Evolutionary conservation across 306 rosid genomes (phyloP).

Genomic region (Prinsepia uniflora): DNA sequence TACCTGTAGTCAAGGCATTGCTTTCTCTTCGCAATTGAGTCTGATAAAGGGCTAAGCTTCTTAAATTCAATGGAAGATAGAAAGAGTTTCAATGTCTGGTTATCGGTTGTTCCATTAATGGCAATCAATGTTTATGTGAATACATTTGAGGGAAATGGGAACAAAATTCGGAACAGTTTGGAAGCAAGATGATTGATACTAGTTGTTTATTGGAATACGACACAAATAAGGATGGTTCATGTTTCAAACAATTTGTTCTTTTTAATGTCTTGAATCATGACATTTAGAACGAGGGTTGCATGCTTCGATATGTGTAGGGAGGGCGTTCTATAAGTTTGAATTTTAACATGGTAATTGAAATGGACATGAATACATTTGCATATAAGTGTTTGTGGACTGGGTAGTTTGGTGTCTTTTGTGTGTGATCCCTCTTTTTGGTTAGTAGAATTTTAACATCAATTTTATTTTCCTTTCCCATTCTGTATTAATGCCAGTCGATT

Average conservation of each 20-base stretch:
- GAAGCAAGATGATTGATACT: background rate
- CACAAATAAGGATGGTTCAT: background rate
- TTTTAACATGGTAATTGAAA: background rate
- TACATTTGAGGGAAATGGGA: background rate
- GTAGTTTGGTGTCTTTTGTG: background rate
- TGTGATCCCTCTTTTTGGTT: background rate
- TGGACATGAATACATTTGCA: background rate
- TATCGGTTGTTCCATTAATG: background rate
- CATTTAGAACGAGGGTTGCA: background rate
- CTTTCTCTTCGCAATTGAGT: no score
- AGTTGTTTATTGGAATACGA: background rate
- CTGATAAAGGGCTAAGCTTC: background rate
- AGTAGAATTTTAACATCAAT: background rate
- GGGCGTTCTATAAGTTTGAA: background rate
- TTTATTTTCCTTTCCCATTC: background rate
- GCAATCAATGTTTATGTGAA: constrained; percentile 1
- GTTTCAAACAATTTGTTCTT: background rate
- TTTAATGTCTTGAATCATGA: background rate
- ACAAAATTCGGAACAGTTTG: background rate
- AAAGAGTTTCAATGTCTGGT: background rate
- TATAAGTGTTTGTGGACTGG: background rate
- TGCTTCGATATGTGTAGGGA: background rate
- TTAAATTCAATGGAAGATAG: background rate
- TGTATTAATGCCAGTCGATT: background rate
- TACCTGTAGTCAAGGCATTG: no score